Percentiles rank a stretch among this genome's conserved stretches.
Conservation (phyloP, 1,284 basidiomycete genomes). For the Dichomitus squalens region DNA sequence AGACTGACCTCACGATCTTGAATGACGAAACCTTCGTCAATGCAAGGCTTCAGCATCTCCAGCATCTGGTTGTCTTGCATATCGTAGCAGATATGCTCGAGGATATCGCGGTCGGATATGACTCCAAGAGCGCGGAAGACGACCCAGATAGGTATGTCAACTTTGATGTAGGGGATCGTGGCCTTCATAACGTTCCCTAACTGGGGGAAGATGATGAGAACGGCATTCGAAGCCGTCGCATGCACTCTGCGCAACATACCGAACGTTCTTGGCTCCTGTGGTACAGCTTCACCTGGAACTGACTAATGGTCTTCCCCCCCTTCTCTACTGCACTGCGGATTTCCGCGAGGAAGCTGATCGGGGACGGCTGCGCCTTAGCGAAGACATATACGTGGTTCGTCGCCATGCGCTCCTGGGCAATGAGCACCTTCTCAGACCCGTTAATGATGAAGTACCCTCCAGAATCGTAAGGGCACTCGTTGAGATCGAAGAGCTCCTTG, state of each 20-base stretch:
- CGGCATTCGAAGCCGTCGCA: background rate
- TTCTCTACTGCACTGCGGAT: conserved; percentile 98
- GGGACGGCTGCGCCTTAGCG: conserved; percentile 95
- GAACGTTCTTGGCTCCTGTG: conserved; percentile 87
- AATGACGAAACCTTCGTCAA: conserved; percentile 98
- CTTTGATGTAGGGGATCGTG: conserved; percentile 97
- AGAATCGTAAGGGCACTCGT: conserved; percentile 98
- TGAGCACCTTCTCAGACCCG: conserved; percentile 98
- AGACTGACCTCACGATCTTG: conserved; percentile 88
- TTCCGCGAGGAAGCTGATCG: conserved; percentile 95
- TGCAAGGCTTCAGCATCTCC: conserved; percentile 98
- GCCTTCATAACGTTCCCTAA: conserved; percentile 95
- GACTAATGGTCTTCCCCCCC: conserved; percentile 97
- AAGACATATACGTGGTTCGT: conserved; percentile 99
- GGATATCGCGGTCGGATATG: conserved; percentile 96
- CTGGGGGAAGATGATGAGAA: conserved; percentile 38
- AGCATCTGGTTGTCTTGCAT: conserved; percentile 95
- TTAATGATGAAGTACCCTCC: conserved; percentile 99
- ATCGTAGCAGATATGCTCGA: conserved; percentile 99
- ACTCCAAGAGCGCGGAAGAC: conserved; percentile 98
- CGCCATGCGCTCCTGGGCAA: conserved; percentile 99
- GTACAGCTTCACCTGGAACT: conserved; percentile 98
- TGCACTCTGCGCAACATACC: conserved; percentile 45
- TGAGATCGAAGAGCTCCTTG: conserved; percentile 85
- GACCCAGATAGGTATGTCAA: conserved; percentile 98